Conservation (phyloP, 257 asterid species). For the Euphrasia confusa region DNA sequence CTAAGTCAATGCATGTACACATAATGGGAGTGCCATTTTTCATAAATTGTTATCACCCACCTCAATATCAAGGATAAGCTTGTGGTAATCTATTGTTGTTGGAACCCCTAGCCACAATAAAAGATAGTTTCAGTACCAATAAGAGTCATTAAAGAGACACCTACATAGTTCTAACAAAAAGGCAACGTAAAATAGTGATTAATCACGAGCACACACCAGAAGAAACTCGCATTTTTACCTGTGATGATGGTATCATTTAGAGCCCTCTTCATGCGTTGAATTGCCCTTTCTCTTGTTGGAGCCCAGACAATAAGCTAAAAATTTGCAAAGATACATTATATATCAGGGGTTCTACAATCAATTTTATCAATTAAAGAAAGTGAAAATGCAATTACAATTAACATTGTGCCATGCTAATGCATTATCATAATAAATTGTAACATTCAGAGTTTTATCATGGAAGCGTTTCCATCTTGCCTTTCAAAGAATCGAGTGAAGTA, state of each 20-base stretch:
- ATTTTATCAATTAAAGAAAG: neutral
- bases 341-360: slow-evolving; percentile 20
- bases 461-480: slow-evolving; percentile 13
- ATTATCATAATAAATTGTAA: neutral
- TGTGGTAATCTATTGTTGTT: slow-evolving; percentile 94
- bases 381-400: neutral
- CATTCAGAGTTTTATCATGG: neutral
- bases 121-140: slow-evolving; percentile 15
- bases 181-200: neutral
- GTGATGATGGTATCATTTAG: slow-evolving; percentile 82
- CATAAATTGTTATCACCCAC: slow-evolving; percentile 32
- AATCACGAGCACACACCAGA: neutral
- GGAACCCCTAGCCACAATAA: slow-evolving; percentile 70
- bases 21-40: slow-evolving; percentile 7
- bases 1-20: neutral
- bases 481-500: neutral
- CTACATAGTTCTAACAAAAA: neutral
- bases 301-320: slow-evolving; percentile 95
- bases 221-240: slow-evolving; percentile 38
- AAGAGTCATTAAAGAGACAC: slow-evolving; percentile 7
- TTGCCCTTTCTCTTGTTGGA: slow-evolving; percentile 94
- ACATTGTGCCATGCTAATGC: neutral
- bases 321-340: slow-evolving; percentile 15
- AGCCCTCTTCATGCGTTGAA: slow-evolving; percentile 97
- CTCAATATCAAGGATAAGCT: slow-evolving; percentile 95